Evolutionary conservation across 1,139 yeast genomes (phyloP).

Genomic region (Yamadazyma sp.): DNA sequence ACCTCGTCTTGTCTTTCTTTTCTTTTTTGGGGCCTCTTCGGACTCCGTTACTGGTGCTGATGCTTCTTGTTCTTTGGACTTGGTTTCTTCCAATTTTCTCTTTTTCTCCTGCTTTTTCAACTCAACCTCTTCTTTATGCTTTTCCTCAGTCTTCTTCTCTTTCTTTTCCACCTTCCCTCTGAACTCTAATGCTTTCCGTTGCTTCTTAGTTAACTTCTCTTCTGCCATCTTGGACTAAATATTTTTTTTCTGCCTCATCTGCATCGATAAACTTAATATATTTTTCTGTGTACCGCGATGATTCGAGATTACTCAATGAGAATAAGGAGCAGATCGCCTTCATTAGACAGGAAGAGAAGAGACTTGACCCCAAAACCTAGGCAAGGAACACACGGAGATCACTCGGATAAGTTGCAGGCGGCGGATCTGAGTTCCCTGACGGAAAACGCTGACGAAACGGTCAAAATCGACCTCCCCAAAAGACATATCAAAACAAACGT

Average conservation of each 20-base stretch:
- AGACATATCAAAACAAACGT: slow-evolving; percentile 5
- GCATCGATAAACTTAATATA: neutral
- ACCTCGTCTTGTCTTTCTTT: slow-evolving; percentile 77
- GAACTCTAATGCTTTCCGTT: slow-evolving; percentile 75
- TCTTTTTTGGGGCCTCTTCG: slow-evolving; percentile 49
- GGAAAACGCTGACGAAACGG: neutral
- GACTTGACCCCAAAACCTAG: slow-evolving; percentile 8
- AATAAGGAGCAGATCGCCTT: slow-evolving; percentile 10
- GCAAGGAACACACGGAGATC: no score
- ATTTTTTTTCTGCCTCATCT: slow-evolving; percentile 1
- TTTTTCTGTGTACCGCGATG: slow-evolving; percentile 7
- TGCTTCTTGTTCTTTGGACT: slow-evolving; percentile 17
- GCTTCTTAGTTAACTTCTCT: slow-evolving; percentile 64
- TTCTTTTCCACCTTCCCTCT: slow-evolving; percentile 31
- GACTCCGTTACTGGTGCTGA: slow-evolving; percentile 23
- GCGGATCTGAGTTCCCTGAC: neutral
- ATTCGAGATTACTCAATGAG: slow-evolving; percentile 3
- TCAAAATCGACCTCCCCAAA: neutral
- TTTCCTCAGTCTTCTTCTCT: slow-evolving; percentile 36
- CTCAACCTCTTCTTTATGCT: slow-evolving; percentile 20
- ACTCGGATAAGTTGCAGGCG: neutral
- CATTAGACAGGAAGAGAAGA: slow-evolving; percentile 10
- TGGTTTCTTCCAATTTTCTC: slow-evolving; percentile 16
- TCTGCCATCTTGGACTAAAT: slow-evolving; percentile 22
- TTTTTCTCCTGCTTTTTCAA: slow-evolving; percentile 20